phyloP scores from a whole-genome alignment of 352 stramenopile genomes.

The Plasmopara viticola region DNA sequence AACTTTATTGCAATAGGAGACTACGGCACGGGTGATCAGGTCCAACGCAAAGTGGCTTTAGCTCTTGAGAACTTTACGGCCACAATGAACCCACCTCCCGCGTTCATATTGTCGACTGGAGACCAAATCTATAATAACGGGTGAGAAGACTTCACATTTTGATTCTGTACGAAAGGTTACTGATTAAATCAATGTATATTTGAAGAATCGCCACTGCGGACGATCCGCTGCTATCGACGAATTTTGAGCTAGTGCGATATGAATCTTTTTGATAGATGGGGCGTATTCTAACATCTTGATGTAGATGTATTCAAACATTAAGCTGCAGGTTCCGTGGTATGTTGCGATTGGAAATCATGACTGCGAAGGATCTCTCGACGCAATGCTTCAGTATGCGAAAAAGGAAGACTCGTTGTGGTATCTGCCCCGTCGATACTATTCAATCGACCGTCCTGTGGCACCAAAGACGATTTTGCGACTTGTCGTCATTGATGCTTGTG shows the following conservation, averaged over 20 bases:
- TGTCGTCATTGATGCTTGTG: constrained; percentile 72
- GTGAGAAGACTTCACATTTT: constrained; percentile 20
- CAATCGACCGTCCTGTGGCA: constrained; percentile 65
- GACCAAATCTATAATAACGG: constrained; percentile 85
- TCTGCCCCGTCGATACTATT: constrained; percentile 76
- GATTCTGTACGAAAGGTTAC: neutral
- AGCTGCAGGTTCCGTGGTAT: constrained; percentile 76
- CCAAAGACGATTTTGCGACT: constrained; percentile 76
- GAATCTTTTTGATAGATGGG: too few species aligned
- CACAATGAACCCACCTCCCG: constrained; percentile 46
- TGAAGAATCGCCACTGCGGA: constrained; percentile 49
- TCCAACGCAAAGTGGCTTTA: constrained; percentile 54
- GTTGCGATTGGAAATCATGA: constrained; percentile 87
- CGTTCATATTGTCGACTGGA: constrained; percentile 78
- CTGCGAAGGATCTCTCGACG: constrained; percentile 76
- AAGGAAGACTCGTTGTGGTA: constrained; percentile 71
- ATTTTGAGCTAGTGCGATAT: constrained; percentile 61
- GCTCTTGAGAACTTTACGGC: constrained; percentile 52
- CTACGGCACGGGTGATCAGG: constrained; percentile 65
- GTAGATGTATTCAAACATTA: constrained; percentile 68
- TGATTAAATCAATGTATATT: neutral
- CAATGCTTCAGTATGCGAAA: constrained; percentile 74
- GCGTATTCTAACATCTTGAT: neutral
- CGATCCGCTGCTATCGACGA: constrained; percentile 52
- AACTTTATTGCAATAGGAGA: constrained; percentile 80